These are phyloP conservation scores for Lentinula edodes DNA, from an alignment of 768 basidiomycete genomes.

Conservation along the genomic window DNA sequence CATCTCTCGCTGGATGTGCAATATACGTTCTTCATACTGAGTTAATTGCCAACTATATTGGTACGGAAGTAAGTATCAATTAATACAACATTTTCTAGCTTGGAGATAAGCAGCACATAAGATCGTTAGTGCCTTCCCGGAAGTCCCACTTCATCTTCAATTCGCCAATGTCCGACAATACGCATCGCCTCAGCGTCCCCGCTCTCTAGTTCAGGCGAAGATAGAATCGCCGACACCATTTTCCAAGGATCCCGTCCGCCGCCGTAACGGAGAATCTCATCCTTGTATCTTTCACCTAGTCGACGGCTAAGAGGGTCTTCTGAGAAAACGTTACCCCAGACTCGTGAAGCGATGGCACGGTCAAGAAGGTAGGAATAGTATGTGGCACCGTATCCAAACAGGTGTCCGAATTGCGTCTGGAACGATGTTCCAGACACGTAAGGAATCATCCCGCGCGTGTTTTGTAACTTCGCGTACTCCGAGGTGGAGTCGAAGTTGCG, in stretches of 20 bases:
- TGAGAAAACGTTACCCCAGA: slow-evolving; percentile 77
- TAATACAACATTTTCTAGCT: background rate
- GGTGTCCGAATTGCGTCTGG: slow-evolving; percentile 93
- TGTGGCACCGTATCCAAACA: slow-evolving; percentile 95
- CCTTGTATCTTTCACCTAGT: slow-evolving; percentile 77
- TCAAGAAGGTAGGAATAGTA: slow-evolving; percentile 99
- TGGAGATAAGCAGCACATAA: background rate
- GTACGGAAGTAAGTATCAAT: background rate
- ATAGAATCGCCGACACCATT: slow-evolving; percentile 75
- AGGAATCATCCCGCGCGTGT: slow-evolving; percentile 73
- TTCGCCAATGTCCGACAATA: slow-evolving; percentile 84
- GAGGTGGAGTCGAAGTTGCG: slow-evolving; percentile 69
- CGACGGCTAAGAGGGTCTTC: slow-evolving; percentile 61
- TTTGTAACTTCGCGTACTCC: slow-evolving; percentile 54
- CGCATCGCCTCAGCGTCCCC: slow-evolving; percentile 86
- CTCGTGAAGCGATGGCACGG: slow-evolving; percentile 89
- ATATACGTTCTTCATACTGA: no score
- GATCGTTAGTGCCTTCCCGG: slow-evolving; percentile 50
- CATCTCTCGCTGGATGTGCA: background rate
- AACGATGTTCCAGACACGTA: slow-evolving; percentile 83
- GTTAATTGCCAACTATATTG: background rate
- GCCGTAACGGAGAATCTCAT: slow-evolving; percentile 70
- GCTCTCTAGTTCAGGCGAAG: slow-evolving; percentile 52
- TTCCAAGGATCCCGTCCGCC: slow-evolving; percentile 93
- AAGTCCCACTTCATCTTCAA: slow-evolving; percentile 66